These are phyloP conservation scores for Akanthomyces lecanii DNA, from an alignment of 2,329 filamentous ascomycete species.

Conservation along the genomic window DNA sequence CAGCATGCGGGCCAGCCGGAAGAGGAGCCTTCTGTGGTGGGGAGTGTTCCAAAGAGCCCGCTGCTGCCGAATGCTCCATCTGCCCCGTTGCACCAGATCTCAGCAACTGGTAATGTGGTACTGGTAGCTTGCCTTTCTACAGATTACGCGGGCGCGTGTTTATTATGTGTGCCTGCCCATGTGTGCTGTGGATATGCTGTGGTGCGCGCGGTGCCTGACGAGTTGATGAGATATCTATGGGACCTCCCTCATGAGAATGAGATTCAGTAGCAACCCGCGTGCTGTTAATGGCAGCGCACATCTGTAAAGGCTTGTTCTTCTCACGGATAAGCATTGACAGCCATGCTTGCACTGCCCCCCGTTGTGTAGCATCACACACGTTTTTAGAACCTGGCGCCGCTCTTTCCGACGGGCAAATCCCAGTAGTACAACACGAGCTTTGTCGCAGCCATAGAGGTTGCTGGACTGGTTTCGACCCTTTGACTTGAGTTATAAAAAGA, in stretches of 20 bases:
- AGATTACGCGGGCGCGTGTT: not conserved
- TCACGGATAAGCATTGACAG: not conserved
- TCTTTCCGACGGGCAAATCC: conserved; percentile 6
- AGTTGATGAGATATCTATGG: not conserved
- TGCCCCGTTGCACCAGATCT: conserved; percentile 16
- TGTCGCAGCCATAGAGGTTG: not conserved
- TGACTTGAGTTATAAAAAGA: not conserved
- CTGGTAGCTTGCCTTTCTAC: not conserved
- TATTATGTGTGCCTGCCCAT: not conserved
- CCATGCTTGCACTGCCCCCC: not conserved
- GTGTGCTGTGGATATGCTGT: conserved; percentile 1
- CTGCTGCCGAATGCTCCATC: conserved; percentile 9
- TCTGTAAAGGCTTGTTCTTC: not conserved
- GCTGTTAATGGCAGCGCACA: not conserved
- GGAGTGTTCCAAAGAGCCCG: not conserved
- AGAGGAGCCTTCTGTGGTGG: not conserved
- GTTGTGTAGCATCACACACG: not conserved
- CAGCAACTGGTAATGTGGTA: not conserved
- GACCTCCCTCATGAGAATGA: not conserved
- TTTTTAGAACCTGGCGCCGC: not conserved
- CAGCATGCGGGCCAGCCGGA: conserved; percentile 9
- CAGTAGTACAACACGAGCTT: not conserved
- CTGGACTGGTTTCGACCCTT: not conserved
- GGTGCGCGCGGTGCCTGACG: not conserved
- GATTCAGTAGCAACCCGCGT: not conserved